Conservation (phyloP, 768 basidiomycete species). For the Ramaria sp. region DNA sequence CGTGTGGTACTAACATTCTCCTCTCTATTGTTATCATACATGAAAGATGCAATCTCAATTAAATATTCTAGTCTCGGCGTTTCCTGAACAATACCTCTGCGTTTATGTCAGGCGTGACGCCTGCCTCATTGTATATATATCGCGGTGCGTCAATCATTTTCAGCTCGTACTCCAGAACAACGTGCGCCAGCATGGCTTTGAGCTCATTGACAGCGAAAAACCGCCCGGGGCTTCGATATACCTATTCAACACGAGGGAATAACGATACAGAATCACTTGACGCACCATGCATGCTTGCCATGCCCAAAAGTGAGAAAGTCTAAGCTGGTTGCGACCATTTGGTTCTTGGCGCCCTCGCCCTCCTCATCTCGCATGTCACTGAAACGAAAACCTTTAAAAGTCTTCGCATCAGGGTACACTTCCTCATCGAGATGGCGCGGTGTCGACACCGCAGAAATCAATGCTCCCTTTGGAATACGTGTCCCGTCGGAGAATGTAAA, state of each 20-base stretch:
- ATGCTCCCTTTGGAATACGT: slow-evolving; percentile 6
- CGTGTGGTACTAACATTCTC: too few relatives aligned
- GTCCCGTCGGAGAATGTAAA: slow-evolving; percentile 6
- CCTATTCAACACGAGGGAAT: not conserved
- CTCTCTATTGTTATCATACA: too few relatives aligned
- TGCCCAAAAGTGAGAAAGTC: slow-evolving; percentile 29
- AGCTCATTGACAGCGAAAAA: slow-evolving; percentile 11
- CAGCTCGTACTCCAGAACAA: slow-evolving; percentile 9
- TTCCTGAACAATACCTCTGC: not conserved
- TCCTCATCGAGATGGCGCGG: slow-evolving; percentile 16
- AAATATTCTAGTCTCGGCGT: not conserved
- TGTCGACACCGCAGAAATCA: not conserved
- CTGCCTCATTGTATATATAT: not conserved
- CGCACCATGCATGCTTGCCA: slow-evolving; percentile 23
- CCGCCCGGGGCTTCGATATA: slow-evolving; percentile 8
- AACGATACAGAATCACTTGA: not conserved
- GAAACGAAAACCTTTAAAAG: slow-evolving; percentile 42
- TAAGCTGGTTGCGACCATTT: slow-evolving; percentile 24
- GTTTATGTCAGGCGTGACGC: not conserved
- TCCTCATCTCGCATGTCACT: slow-evolving; percentile 23
- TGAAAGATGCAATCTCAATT: too few relatives aligned
- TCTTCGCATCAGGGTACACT: slow-evolving; percentile 14
- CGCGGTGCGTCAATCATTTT: not conserved
- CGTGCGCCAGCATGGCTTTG: slow-evolving; percentile 9
- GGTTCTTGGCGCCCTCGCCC: slow-evolving; percentile 23